phyloP scores from a whole-genome alignment of 2,329 filamentous ascomycete genomes.

The Fusarium napiforme region DNA sequence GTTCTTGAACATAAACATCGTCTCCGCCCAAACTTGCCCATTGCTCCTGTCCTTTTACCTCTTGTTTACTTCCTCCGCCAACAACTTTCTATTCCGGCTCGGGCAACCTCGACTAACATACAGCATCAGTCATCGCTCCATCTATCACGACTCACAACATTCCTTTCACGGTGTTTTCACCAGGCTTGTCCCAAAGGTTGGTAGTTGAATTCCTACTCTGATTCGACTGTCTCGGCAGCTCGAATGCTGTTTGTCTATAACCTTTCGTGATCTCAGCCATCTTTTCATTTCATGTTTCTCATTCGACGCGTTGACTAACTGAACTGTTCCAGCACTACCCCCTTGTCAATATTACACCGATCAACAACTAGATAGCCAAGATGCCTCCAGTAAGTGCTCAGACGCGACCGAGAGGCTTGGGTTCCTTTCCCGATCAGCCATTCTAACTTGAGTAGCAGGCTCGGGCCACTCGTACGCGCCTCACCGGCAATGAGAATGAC shows the following conservation, averaged over 20 bases:
- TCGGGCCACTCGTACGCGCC: constrained; percentile 78
- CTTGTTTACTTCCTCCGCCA: constrained; percentile 39
- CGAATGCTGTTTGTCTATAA: constrained; percentile 13
- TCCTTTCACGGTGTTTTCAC: constrained; percentile 52
- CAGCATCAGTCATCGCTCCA: constrained; percentile 43
- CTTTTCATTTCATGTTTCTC: constrained; percentile 14
- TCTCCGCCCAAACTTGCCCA: constrained; percentile 42
- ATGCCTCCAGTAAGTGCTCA: constrained; percentile 52
- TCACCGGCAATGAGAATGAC: constrained; percentile 91
- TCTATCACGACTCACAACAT: constrained; percentile 49
- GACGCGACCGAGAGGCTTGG: constrained; percentile 24
- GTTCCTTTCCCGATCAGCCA: neutral
- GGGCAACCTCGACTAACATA: constrained; percentile 45
- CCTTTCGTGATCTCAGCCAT: constrained; percentile 11
- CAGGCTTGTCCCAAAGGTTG: constrained; percentile 51
- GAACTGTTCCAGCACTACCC: constrained; percentile 25
- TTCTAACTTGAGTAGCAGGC: constrained; percentile 56
- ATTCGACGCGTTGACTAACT: constrained; percentile 45
- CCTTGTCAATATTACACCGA: constrained; percentile 35
- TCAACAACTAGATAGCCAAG: constrained; percentile 43
- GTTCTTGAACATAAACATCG: constrained; percentile 51
- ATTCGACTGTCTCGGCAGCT: constrained; percentile 48
- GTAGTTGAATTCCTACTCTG: constrained; percentile 45
- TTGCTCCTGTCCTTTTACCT: constrained; percentile 41
- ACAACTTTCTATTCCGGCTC: constrained; percentile 26